A percentile compares a stretch with the other conserved stretches of the same genome.
Evolutionary conservation across 1,284 basidiomycete genomes (phyloP).

Genomic region (Pseudozyma hubeiensis): DNA sequence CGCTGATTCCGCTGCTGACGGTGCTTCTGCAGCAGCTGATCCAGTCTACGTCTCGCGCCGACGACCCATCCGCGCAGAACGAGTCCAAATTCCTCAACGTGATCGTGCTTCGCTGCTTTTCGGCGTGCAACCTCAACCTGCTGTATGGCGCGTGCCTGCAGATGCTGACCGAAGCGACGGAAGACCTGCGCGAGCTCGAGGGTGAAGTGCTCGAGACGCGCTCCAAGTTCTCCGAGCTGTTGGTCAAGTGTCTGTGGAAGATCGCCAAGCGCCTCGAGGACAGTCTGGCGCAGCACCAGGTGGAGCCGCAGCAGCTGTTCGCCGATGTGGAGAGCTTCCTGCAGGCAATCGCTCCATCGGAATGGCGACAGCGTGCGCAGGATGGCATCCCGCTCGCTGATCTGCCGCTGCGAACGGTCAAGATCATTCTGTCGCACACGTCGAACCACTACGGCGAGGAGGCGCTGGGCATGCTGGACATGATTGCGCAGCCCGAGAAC

Average conservation of each 20-base stretch:
- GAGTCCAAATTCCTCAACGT: constrained; percentile 96
- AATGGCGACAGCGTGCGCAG: constrained; percentile 90
- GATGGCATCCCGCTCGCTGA: constrained; percentile 94
- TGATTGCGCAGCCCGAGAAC: constrained; percentile 59
- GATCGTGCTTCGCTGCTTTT: constrained; percentile 92
- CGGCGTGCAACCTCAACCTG: constrained; percentile 87
- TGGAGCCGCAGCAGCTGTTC: constrained; percentile 89
- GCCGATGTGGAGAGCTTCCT: constrained; percentile 95
- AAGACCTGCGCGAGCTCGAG: constrained; percentile 77
- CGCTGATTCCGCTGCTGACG: constrained; percentile 73
- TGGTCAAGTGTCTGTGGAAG: constrained; percentile 99
- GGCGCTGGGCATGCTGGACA: constrained; percentile 57
- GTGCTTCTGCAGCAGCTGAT: constrained; percentile 90
- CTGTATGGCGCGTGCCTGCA: constrained; percentile 88
- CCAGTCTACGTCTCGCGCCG: constrained; percentile 71
- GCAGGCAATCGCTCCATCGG: constrained; percentile 90
- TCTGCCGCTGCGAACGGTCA: constrained; percentile 95
- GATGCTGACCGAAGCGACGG: constrained; percentile 86
- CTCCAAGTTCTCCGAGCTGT: constrained; percentile 91
- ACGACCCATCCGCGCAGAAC: constrained; percentile 74
- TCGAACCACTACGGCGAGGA: constrained; percentile 58
- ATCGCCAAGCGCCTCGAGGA: constrained; percentile 92
- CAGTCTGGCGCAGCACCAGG: constrained; percentile 81
- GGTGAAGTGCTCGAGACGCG: constrained; percentile 65
- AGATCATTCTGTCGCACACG: constrained; percentile 72